These are phyloP conservation scores for Aspergillus novofumigatus DNA, from an alignment of 2,329 filamentous ascomycete species.

Conservation along the genomic window DNA sequence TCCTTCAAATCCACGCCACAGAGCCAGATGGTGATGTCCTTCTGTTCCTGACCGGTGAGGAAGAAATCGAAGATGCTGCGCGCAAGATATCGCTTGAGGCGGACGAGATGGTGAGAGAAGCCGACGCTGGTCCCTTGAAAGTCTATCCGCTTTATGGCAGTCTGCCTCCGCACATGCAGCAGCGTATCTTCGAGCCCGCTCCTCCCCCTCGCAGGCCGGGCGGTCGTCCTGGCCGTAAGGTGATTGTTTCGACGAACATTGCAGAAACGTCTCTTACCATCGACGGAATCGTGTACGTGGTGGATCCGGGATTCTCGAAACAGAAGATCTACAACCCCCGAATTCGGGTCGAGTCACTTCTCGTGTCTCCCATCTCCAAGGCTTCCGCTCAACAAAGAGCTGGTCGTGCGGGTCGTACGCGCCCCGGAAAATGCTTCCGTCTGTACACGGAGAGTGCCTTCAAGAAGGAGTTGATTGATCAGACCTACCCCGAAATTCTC, in stretches of 20 bases:
- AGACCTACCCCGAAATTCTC: conserved; percentile 93
- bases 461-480: conserved; percentile 96
- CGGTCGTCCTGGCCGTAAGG: conserved; percentile 85
- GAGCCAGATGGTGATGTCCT: conserved; percentile 91
- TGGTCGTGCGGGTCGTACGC: conserved; percentile 97
- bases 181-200: conserved; percentile 89
- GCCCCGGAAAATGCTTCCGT: conserved; percentile 96
- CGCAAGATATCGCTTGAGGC: conserved; percentile 86
- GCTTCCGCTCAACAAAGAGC: conserved; percentile 95
- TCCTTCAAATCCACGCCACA: conserved; percentile 91
- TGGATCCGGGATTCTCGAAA: conserved; percentile 99
- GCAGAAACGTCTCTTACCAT: conserved; percentile 97
- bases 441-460: conserved; percentile 93
- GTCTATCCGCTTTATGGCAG: conserved; percentile 95
- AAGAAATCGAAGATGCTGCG: conserved; percentile 96
- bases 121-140: conserved; percentile 81
- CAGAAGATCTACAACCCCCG: conserved; percentile 99
- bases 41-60: conserved; percentile 93
- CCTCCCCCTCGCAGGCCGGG: conserved; percentile 68
- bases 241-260: conserved; percentile 94
- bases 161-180: conserved; percentile 86
- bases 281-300: conserved; percentile 97
- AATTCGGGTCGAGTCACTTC: conserved; percentile 89
- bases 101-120: conserved; percentile 87
- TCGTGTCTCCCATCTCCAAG: conserved; percentile 98